phyloP scores from a whole-genome alignment of 805 yeast genomes.

The Candida golubevii region DNA sequence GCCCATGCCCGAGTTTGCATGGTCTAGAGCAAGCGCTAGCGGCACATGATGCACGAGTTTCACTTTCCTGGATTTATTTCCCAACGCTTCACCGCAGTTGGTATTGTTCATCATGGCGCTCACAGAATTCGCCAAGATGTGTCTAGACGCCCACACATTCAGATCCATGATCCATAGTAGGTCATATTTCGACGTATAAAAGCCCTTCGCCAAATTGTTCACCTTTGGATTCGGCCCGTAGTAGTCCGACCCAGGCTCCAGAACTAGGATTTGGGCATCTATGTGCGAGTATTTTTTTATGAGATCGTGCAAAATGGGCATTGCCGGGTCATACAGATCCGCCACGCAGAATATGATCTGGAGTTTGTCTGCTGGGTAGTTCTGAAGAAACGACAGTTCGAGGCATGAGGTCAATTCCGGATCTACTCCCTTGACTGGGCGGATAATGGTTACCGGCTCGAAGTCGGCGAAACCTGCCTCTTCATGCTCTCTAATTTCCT shows the following conservation, averaged over 20 bases:
- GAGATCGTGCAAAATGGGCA: conserved; percentile 50
- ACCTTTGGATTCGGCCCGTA: conserved; percentile 89
- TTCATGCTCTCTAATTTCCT: not conserved
- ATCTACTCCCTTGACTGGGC: conserved; percentile 85
- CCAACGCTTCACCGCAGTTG: conserved; percentile 44
- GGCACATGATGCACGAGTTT: conserved; percentile 82
- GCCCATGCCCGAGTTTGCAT: conserved; percentile 10
- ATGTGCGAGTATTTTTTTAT: conserved; percentile 51
- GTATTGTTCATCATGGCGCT: conserved; percentile 43
- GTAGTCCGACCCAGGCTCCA: conserved; percentile 41
- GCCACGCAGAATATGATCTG: conserved; percentile 80
- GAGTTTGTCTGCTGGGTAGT: conserved; percentile 53
- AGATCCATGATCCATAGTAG: conserved; percentile 83
- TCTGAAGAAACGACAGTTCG: conserved; percentile 62
- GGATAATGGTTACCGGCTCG: conserved; percentile 61
- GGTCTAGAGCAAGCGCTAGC: conserved; percentile 32
- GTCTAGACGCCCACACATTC: conserved; percentile 72
- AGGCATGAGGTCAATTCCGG: conserved; percentile 68
- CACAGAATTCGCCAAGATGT: conserved; percentile 63
- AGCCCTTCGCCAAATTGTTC: conserved; percentile 82
- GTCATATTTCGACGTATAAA: conserved; percentile 61
- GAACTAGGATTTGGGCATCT: conserved; percentile 54
- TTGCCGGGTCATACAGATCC: conserved; percentile 56
- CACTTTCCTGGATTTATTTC: conserved; percentile 36
- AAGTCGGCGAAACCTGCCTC: not conserved